A percentile compares a stretch with the other conserved stretches of the same genome.
Conservation (phyloP, 192 early-diverging fungal species). For the Coemansia sp. region DNA sequence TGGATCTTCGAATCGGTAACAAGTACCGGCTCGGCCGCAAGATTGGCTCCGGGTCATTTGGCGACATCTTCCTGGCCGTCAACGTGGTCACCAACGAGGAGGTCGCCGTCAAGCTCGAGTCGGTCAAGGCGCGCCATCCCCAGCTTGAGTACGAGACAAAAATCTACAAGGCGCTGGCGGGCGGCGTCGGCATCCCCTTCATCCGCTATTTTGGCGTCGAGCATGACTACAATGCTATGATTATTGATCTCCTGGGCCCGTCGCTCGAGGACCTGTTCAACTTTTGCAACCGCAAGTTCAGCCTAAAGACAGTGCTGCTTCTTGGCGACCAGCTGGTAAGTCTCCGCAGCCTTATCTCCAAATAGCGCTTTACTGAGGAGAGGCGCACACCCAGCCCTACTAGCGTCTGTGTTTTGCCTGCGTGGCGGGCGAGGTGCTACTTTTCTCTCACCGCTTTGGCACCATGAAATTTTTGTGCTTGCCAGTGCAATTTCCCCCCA, state of each 20-base stretch:
- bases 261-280: constrained; percentile 88
- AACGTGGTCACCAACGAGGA: constrained; percentile 90
- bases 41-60: constrained; percentile 96
- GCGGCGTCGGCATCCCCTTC: constrained; percentile 87
- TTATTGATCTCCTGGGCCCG: constrained; percentile 89
- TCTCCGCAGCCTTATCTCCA: not conserved
- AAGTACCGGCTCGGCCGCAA: constrained; percentile 93
- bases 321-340: constrained; percentile 80
- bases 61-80: constrained; percentile 92
- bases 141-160: constrained; percentile 96
- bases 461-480: not conserved
- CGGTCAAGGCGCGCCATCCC: constrained; percentile 89
- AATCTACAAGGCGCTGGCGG: constrained; percentile 92
- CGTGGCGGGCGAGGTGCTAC: constrained; percentile 5
- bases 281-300: constrained; percentile 83
- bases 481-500: not conserved
- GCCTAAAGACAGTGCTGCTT: constrained; percentile 80
- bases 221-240: constrained; percentile 79
- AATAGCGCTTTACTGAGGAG: constrained; percentile 1
- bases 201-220: constrained; percentile 81
- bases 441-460: not conserved
- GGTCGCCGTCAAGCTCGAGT: constrained; percentile 97
- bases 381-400: not conserved
- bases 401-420: not conserved
- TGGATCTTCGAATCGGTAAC: constrained; percentile 87